Evolutionary conservation across 805 yeast genomes (phyloP).

Genomic region (Sugiyamaella marilandica): DNA sequence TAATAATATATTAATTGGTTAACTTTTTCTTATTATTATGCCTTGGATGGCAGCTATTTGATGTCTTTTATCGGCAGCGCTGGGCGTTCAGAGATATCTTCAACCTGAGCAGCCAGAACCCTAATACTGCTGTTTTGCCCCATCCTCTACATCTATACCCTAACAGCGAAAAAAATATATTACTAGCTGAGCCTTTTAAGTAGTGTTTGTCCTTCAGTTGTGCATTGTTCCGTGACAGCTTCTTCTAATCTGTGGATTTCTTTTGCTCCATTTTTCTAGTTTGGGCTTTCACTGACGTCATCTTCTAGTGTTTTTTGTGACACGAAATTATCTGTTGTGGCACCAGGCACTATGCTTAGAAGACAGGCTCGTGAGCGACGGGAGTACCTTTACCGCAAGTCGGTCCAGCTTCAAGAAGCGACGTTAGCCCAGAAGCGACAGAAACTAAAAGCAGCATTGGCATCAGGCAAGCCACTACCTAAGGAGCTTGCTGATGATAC

Average conservation of each 20-base stretch:
- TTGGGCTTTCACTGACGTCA: background rate
- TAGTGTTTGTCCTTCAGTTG: background rate
- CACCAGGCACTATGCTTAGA: constrained; percentile 50
- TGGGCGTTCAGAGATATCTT: no score
- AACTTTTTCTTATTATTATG: no score
- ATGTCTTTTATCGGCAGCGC: no score
- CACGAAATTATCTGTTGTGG: no score
- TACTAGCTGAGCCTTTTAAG: background rate
- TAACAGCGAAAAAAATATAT: constrained; percentile 3
- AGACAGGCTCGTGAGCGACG: constrained; percentile 95
- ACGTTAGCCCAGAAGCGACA: constrained; percentile 80
- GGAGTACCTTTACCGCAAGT: constrained; percentile 85
- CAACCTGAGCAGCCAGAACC: no score
- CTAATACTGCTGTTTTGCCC: no score
- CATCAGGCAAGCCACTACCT: constrained; percentile 84
- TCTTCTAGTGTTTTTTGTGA: background rate
- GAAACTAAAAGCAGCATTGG: constrained; percentile 79
- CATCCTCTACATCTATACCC: background rate
- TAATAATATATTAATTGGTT: no score
- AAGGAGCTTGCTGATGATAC: constrained; percentile 88
- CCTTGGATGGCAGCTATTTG: no score
- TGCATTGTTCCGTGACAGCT: no score
- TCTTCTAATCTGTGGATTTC: no score
- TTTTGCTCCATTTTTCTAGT: constrained; percentile 3
- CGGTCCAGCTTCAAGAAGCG: constrained; percentile 86